A percentile compares a stretch with the other conserved stretches of the same genome.
Evolutionary conservation across 2,329 filamentous ascomycete genomes (phyloP).

Genomic region (Sclerotinia spermophila): DNA sequence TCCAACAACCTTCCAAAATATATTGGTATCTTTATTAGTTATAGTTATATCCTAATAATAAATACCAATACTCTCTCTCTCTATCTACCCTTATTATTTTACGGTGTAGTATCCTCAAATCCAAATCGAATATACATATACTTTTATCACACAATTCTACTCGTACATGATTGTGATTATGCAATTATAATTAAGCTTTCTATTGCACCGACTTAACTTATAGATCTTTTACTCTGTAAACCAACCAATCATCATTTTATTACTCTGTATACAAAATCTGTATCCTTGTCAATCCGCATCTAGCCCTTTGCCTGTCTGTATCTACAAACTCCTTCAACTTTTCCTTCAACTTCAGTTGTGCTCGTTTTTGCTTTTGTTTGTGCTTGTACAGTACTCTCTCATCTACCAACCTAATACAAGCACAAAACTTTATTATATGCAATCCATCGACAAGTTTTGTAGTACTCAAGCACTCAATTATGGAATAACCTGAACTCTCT

Average conservation of each 20-base stretch:
- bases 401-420: background rate
- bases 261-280: background rate
- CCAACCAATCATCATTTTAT: background rate
- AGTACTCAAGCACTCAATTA: background rate
- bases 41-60: background rate
- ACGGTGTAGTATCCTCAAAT: no score
- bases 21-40: background rate
- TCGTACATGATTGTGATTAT: background rate
- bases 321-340: background rate
- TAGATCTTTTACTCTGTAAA: background rate
- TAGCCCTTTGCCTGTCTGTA: background rate
- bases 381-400: background rate
- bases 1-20: background rate
- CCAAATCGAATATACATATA: background rate
- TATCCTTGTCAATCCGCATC: background rate
- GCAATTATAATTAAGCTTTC: background rate
- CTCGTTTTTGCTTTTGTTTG: background rate
- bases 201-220: background rate
- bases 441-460: background rate
- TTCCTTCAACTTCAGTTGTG: background rate
- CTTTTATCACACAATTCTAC: background rate
- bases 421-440: background rate
- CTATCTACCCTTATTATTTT: no score
- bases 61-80: background rate
- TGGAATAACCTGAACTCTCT: slow-evolving; percentile 1